Conservation (phyloP, 768 basidiomycete genomes). For the Coprinopsis marcescibilis region DNA sequence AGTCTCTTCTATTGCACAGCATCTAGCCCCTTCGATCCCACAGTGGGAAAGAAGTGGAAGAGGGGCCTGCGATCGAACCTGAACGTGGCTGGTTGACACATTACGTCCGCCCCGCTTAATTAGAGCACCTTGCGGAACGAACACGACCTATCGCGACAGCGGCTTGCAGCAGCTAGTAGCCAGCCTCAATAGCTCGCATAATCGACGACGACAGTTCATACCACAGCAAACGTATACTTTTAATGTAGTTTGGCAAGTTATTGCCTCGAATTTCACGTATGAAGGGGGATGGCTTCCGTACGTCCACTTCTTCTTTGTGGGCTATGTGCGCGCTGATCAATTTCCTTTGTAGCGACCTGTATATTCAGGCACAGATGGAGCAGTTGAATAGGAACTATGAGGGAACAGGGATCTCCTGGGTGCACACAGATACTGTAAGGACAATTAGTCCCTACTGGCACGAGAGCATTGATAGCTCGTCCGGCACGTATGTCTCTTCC, state of each 20-base stretch:
- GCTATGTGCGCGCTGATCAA: neutral
- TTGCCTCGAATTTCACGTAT: constrained; percentile 13
- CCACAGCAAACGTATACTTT: constrained; percentile 8
- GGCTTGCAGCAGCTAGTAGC: too few relatives aligned
- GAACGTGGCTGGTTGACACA: too few relatives aligned
- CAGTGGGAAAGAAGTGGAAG: too few relatives aligned
- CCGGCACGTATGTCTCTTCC: neutral
- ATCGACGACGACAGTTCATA: neutral
- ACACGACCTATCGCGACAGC: too few relatives aligned
- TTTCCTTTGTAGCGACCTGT: constrained; percentile 14
- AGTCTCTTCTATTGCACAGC: too few relatives aligned
- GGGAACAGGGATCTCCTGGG: constrained; percentile 25
- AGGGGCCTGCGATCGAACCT: too few relatives aligned
- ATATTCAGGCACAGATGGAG: constrained; percentile 25
- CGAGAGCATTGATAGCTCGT: constrained; percentile 1
- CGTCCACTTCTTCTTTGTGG: constrained; percentile 1
- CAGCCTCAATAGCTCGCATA: too few relatives aligned
- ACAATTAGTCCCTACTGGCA: constrained; percentile 30
- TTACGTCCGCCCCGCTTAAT: too few relatives aligned
- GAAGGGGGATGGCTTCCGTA: constrained; percentile 19
- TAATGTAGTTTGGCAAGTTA: constrained; percentile 12
- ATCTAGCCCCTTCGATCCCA: too few relatives aligned
- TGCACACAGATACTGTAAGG: constrained; percentile 21
- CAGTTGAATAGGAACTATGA: constrained; percentile 29
- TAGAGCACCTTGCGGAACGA: too few relatives aligned